Evolutionary conservation across 202 grass and related monocot species (phyloP).

Genomic region (Bolboschoenoplectus hybrid): DNA sequence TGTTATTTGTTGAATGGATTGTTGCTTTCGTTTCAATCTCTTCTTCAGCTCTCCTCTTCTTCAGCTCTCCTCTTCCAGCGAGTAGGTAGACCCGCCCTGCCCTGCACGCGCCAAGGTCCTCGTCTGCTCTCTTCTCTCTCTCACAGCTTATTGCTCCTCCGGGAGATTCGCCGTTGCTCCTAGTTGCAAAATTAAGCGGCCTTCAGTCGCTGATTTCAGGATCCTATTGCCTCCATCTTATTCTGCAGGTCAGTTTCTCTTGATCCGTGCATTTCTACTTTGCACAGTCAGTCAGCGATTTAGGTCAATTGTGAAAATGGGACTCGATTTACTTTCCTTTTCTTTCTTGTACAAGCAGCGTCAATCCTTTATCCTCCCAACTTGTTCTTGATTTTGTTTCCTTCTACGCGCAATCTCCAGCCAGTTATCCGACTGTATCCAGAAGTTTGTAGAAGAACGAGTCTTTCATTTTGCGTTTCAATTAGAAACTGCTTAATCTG

Average conservation of each 20-base stretch:
- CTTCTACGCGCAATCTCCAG: slow-evolving; percentile 2
- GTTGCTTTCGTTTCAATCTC: slow-evolving; percentile 37
- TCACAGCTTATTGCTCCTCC: not conserved
- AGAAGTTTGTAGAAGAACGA: not conserved
- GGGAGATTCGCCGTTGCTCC: slow-evolving; percentile 16
- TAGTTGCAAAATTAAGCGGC: slow-evolving; percentile 1
- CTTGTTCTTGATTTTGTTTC: slow-evolving; percentile 17
- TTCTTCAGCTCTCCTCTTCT: slow-evolving; percentile 24
- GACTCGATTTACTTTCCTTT: slow-evolving; percentile 25
- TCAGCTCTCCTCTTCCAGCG: not conserved
- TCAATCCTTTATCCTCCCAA: not conserved
- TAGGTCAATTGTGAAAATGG: not conserved
- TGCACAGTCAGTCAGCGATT: not conserved
- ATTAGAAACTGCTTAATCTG: not conserved
- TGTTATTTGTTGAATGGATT: slow-evolving; percentile 38
- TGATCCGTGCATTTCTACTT: slow-evolving; percentile 27
- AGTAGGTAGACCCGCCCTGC: slow-evolving; percentile 17
- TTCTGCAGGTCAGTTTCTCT: slow-evolving; percentile 31
- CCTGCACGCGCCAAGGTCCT: not conserved
- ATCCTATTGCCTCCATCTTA: not conserved
- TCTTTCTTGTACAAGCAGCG: not conserved
- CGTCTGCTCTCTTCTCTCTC: not conserved
- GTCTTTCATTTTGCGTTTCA: not conserved
- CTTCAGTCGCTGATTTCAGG: not conserved
- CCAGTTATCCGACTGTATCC: not conserved